These are phyloP conservation scores for Porphyrellus cyaneotinctus DNA, from an alignment of 768 basidiomycete genomes.

Conservation along the genomic window DNA sequence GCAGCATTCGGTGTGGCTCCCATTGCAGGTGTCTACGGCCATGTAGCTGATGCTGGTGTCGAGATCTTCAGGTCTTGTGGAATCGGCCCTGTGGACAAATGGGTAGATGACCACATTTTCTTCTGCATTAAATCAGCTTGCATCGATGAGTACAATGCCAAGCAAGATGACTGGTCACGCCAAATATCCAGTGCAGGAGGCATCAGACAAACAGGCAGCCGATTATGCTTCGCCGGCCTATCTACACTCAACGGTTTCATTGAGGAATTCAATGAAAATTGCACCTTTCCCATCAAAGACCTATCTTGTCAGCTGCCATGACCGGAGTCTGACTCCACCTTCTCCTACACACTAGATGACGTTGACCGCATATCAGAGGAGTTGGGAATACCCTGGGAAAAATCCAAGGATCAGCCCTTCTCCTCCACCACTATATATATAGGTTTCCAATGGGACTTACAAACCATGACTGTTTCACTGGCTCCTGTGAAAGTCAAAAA, in stretches of 20 bases:
- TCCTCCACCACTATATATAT: neutral
- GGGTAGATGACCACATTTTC: too few species aligned
- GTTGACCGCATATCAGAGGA: neutral
- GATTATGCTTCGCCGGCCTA: too few species aligned
- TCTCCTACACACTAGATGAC: neutral
- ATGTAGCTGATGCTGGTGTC: neutral
- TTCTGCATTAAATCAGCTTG: too few species aligned
- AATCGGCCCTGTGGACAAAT: too few species aligned
- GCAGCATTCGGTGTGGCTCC: neutral
- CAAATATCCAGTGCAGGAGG: too few species aligned
- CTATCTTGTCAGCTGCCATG: neutral
- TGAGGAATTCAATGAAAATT: too few species aligned
- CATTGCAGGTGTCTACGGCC: neutral
- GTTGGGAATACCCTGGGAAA: neutral
- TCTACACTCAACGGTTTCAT: neutral
- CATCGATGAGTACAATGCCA: too few species aligned
- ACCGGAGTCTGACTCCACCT: too few species aligned
- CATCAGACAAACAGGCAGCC: neutral
- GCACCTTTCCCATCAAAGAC: neutral
- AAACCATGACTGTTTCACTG: conserved; percentile 18
- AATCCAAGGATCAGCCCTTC: neutral
- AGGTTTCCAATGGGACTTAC: conserved; percentile 39
- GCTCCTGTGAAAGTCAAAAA: conserved; percentile 22
- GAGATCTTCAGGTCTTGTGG: neutral
- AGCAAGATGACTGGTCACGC: too few species aligned